phyloP scores from a whole-genome alignment of 225 moss, liverwort and hornwort genomes.

The Thuidium tamariscinum region DNA sequence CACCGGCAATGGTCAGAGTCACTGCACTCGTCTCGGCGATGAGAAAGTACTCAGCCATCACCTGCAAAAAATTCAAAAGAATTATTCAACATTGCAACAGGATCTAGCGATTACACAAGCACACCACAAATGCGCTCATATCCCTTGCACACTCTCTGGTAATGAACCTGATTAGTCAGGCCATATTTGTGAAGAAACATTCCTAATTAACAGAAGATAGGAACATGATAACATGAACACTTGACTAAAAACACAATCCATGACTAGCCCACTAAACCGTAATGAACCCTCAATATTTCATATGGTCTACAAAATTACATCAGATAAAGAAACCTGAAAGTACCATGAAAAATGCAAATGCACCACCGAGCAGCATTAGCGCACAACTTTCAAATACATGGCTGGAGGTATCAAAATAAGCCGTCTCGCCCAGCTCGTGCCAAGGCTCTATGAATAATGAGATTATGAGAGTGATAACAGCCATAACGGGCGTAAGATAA shows the following conservation, averaged over 20 bases:
- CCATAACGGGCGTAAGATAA: constrained; percentile 89
- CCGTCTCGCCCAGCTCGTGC: constrained; percentile 46
- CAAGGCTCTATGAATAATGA: constrained; percentile 74
- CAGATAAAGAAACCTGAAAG: background rate
- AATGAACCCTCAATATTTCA: background rate
- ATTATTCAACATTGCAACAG: background rate
- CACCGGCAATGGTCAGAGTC: constrained; percentile 83
- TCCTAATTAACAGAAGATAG: background rate
- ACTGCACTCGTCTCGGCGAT: constrained; percentile 92
- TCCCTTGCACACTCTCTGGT: background rate
- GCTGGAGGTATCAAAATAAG: constrained; percentile 62
- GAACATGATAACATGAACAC: background rate
- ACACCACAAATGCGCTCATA: background rate
- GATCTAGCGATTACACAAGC: background rate
- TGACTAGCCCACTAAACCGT: background rate
- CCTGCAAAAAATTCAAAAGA: constrained; percentile 28
- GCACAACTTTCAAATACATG: constrained; percentile 73
- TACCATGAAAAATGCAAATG: constrained; percentile 98
- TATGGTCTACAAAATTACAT: background rate
- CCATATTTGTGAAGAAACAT: background rate
- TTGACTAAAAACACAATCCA: background rate
- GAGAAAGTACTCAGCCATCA: constrained; percentile 86
- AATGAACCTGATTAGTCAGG: background rate
- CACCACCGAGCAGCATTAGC: constrained; percentile 89
- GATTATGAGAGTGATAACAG: constrained; percentile 52